Percentiles rank a stretch among this genome's conserved stretches.
phyloP scores from a whole-genome alignment of 345 rosid genomes.

The Atalantia buxifolia region DNA sequence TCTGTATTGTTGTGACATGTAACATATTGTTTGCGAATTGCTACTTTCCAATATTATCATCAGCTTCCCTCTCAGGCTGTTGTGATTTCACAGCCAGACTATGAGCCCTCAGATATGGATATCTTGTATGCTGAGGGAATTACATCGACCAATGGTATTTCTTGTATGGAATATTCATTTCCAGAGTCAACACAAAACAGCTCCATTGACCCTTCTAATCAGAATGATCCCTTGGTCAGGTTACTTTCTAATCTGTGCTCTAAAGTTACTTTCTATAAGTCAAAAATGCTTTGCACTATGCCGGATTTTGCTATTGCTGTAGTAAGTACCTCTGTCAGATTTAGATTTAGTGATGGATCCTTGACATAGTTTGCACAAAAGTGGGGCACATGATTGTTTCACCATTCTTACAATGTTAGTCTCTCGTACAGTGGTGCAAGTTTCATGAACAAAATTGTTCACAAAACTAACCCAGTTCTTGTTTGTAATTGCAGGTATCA shows the following conservation, averaged over 20 bases:
- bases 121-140: constrained; percentile 78
- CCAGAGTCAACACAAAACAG: constrained; percentile 36
- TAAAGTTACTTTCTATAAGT: constrained; percentile 37
- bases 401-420: too few relatives aligned
- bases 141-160: constrained; percentile 59
- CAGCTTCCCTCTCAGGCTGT: constrained; percentile 48
- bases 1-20: neutral
- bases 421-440: too few relatives aligned
- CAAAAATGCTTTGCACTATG: neutral
- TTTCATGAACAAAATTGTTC: neutral
- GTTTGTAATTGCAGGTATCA: constrained; percentile 55
- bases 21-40: neutral
- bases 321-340: neutral
- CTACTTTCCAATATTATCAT: neutral
- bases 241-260: too few relatives aligned
- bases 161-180: constrained; percentile 73
- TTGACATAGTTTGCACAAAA: neutral
- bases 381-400: neutral
- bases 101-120: constrained; percentile 78
- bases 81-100: constrained; percentile 66
- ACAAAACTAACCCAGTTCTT: neutral
- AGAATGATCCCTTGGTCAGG: constrained; percentile 30
- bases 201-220: constrained; percentile 25
- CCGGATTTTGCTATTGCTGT: neutral
- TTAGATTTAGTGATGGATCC: neutral